Evolutionary conservation across 164 flowering plant genomes (phyloP).

Genomic region (Vitis labrusca): DNA sequence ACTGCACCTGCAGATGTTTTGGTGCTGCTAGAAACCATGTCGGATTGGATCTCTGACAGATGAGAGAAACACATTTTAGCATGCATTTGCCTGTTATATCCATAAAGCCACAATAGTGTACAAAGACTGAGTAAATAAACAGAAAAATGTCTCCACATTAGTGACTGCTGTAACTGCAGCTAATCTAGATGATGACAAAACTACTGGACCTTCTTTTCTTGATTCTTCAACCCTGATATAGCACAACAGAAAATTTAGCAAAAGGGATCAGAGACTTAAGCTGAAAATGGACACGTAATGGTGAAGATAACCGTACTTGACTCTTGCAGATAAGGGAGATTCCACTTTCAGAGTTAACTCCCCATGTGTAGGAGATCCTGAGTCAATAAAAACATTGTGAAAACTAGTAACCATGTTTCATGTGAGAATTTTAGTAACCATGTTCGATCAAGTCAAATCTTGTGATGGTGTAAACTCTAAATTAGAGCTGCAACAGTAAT

Average conservation of each 20-base stretch:
- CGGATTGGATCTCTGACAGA: slow-evolving; percentile 34
- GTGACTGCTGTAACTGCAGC: slow-evolving; percentile 41
- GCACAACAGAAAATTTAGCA: slow-evolving; percentile 18
- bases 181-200: slow-evolving; percentile 46
- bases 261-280: background rate
- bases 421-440: background rate
- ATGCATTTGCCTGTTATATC: background rate
- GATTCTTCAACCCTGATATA: slow-evolving; percentile 58
- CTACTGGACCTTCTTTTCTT: slow-evolving; percentile 43
- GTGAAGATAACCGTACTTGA: slow-evolving; percentile 19
- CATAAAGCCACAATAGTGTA: too few relatives aligned
- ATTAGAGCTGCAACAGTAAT: background rate
- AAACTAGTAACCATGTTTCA: background rate
- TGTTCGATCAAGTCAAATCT: background rate
- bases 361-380: slow-evolving; percentile 15
- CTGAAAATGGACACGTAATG: background rate
- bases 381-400: slow-evolving; percentile 1
- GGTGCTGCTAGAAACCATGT: slow-evolving; percentile 37
- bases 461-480: background rate
- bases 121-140: too few relatives aligned
- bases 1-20: slow-evolving; percentile 36
- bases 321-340: slow-evolving; percentile 24
- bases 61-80: background rate
- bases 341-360: slow-evolving; percentile 35
- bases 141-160: background rate